Evolutionary conservation across 75 land plant species (phyloP).

Genomic region (Cupressus sempervirens): DNA sequence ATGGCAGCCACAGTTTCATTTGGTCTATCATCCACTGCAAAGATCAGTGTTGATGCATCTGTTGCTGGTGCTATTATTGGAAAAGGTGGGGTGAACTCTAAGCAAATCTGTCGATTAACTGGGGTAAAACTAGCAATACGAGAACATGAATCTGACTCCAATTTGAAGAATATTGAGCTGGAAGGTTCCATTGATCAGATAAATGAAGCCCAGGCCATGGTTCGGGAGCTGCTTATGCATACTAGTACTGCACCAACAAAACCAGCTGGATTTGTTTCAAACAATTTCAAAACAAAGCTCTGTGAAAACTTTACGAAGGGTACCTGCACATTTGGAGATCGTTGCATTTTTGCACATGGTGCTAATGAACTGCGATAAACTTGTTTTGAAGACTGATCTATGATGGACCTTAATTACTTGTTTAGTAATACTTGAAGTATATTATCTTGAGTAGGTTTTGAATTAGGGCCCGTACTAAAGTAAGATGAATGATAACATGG

Average conservation of each 20-base stretch:
- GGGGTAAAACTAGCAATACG: slow-evolving; percentile 70
- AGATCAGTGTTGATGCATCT: slow-evolving; percentile 78
- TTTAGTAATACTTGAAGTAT: neutral
- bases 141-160: slow-evolving; percentile 78
- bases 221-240: slow-evolving; percentile 52
- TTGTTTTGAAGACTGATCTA: neutral
- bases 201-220: slow-evolving; percentile 82
- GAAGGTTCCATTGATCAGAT: slow-evolving; percentile 93
- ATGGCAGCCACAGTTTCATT: slow-evolving; percentile 43
- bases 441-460: neutral
- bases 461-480: neutral
- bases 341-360: slow-evolving; percentile 94
- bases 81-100: slow-evolving; percentile 69
- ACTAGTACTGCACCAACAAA: slow-evolving; percentile 10
- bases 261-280: slow-evolving; percentile 28
- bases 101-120: slow-evolving; percentile 63
- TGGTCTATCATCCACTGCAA: slow-evolving; percentile 68
- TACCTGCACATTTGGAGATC: slow-evolving; percentile 83
- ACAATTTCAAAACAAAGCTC: slow-evolving; percentile 78
- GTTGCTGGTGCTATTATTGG: slow-evolving; percentile 91
- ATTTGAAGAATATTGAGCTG: slow-evolving; percentile 80
- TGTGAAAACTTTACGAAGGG: slow-evolving; percentile 84
- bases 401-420: neutral
- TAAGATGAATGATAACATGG: neutral
- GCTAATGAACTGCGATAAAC: slow-evolving; percentile 34